Evolutionary conservation across 2,329 filamentous ascomycete genomes (phyloP).

Genomic region (Aspergillus pseudoterreus): DNA sequence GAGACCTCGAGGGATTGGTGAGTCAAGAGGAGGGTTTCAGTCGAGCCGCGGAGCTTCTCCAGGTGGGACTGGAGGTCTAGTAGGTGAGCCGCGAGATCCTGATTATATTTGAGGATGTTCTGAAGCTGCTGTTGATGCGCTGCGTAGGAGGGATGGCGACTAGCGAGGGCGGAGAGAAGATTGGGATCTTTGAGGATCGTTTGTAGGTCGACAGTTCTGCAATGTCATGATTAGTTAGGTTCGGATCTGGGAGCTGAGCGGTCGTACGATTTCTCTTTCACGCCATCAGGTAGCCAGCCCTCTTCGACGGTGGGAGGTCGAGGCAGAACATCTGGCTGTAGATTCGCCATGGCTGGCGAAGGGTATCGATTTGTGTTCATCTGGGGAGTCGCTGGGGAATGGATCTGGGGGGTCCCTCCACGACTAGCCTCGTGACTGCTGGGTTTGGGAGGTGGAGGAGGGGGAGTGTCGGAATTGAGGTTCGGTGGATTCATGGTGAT

Average conservation of each 20-base stretch:
- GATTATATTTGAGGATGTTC: slow-evolving; percentile 65
- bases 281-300: slow-evolving; percentile 68
- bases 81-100: slow-evolving; percentile 58
- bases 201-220: slow-evolving; percentile 55
- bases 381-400: slow-evolving; percentile 44
- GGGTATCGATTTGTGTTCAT: slow-evolving; percentile 5
- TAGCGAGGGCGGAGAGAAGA: slow-evolving; percentile 72
- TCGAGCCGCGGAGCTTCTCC: slow-evolving; percentile 55
- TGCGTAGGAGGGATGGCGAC: slow-evolving; percentile 68
- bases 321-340: slow-evolving; percentile 17
- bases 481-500: not conserved
- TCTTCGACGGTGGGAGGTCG: slow-evolving; percentile 50
- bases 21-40: slow-evolving; percentile 76
- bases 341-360: slow-evolving; percentile 8
- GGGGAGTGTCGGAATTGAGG: slow-evolving; percentile 54
- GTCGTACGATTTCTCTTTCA: slow-evolving; percentile 78
- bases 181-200: slow-evolving; percentile 68
- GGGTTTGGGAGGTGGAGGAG: slow-evolving; percentile 69
- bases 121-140: slow-evolving; percentile 63
- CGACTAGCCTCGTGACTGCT: slow-evolving; percentile 66
- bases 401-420: slow-evolving; percentile 58
- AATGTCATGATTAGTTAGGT: not conserved
- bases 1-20: slow-evolving; percentile 86
- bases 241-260: no score
- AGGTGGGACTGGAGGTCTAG: slow-evolving; percentile 47